These are phyloP conservation scores for Microascus cirrosus DNA, from an alignment of 2,329 filamentous ascomycete species.

Conservation along the genomic window DNA sequence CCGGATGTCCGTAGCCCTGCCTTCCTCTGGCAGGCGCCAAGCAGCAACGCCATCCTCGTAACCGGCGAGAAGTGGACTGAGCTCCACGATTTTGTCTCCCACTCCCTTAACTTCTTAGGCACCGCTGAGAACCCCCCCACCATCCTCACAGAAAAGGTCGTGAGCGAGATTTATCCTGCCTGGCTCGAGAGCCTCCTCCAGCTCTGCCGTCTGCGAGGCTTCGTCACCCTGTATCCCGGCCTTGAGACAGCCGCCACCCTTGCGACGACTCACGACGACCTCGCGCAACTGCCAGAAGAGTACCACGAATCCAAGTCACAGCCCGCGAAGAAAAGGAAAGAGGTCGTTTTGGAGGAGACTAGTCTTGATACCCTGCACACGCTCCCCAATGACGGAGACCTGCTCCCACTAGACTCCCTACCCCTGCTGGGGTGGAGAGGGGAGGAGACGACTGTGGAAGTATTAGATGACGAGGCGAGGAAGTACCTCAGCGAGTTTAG, in stretches of 20 bases:
- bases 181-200: slow-evolving; percentile 73
- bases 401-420: slow-evolving; percentile 33
- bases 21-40: slow-evolving; percentile 80
- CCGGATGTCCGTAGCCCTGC: slow-evolving; percentile 30
- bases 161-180: slow-evolving; percentile 59
- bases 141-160: slow-evolving; percentile 31
- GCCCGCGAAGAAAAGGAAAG: slow-evolving; percentile 10
- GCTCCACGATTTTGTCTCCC: slow-evolving; percentile 68
- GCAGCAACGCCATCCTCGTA: slow-evolving; percentile 70
- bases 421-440: slow-evolving; percentile 59
- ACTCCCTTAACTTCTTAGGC: slow-evolving; percentile 23
- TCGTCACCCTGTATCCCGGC: slow-evolving; percentile 70
- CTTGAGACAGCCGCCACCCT: slow-evolving; percentile 41
- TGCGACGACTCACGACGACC: slow-evolving; percentile 66
- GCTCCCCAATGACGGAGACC: slow-evolving; percentile 27
- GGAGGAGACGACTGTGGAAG: slow-evolving; percentile 22
- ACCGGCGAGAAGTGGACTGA: slow-evolving; percentile 82
- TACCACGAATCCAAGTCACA: slow-evolving; percentile 23
- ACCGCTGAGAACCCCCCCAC: slow-evolving; percentile 20
- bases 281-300: slow-evolving; percentile 64
- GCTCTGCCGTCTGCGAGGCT: slow-evolving; percentile 65
- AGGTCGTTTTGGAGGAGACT: slow-evolving; percentile 17
- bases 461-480: slow-evolving; percentile 29
- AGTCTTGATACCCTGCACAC: slow-evolving; percentile 33
- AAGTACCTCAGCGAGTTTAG: slow-evolving; percentile 51